Evolutionary conservation across 2,329 filamentous ascomycete species (phyloP).

Genomic region (Chaetomiaceae sp.): DNA sequence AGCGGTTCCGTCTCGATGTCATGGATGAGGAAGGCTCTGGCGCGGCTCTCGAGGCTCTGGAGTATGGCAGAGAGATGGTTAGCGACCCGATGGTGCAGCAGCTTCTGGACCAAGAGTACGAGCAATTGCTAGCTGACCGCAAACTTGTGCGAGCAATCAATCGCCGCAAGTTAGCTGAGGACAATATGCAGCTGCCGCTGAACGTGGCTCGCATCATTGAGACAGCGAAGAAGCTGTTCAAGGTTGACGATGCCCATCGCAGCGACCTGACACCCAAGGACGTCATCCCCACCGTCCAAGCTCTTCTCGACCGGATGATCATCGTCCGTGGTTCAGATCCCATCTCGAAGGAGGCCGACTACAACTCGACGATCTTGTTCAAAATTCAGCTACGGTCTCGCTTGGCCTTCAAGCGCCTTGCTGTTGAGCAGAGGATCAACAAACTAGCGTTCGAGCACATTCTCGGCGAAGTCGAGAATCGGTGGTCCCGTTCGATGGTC

Average conservation of each 20-base stretch:
- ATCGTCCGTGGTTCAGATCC: slow-evolving; percentile 80
- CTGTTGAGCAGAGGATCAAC: slow-evolving; percentile 77
- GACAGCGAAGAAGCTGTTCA: slow-evolving; percentile 83
- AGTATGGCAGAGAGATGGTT: slow-evolving; percentile 78
- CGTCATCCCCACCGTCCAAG: slow-evolving; percentile 72
- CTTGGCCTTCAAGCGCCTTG: slow-evolving; percentile 87
- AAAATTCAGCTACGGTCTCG: slow-evolving; percentile 86
- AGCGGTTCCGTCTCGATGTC: slow-evolving; percentile 79
- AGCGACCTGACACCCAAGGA: slow-evolving; percentile 87
- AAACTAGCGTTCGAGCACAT: slow-evolving; percentile 91
- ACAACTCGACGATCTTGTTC: slow-evolving; percentile 83
- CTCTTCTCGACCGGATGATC: slow-evolving; percentile 68
- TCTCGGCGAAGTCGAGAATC: slow-evolving; percentile 80
- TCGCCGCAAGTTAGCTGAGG: slow-evolving; percentile 64
- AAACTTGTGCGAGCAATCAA: slow-evolving; percentile 64
- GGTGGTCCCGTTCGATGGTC: slow-evolving; percentile 79
- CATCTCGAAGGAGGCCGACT: slow-evolving; percentile 79
- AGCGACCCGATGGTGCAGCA: slow-evolving; percentile 85
- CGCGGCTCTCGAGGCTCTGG: slow-evolving; percentile 65
- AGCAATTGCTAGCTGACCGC: slow-evolving; percentile 68
- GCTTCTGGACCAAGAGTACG: slow-evolving; percentile 83
- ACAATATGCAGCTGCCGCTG: slow-evolving; percentile 84
- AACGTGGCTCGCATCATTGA: slow-evolving; percentile 90
- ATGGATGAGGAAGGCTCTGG: slow-evolving; percentile 58
- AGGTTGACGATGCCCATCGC: slow-evolving; percentile 75